Conservation (phyloP, 345 rosid species). For the Viola odorata region DNA sequence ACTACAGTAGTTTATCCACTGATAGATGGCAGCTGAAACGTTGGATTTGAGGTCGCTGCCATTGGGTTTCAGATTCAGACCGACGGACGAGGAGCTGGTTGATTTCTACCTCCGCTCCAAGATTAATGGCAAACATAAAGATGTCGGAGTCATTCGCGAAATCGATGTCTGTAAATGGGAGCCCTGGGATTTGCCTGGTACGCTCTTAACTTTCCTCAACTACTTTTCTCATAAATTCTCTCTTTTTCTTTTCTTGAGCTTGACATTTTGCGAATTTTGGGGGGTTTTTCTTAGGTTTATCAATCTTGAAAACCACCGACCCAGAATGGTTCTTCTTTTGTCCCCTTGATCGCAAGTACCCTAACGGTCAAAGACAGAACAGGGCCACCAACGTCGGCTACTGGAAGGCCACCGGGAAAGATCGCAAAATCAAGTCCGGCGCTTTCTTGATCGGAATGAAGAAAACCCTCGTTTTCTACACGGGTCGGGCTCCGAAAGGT, state of each 20-base stretch:
- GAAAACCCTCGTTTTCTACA: constrained; percentile 85
- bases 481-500: constrained; percentile 80
- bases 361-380: constrained; percentile 70
- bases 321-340: constrained; percentile 97
- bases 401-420: constrained; percentile 97
- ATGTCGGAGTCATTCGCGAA: constrained; percentile 58
- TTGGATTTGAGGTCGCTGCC: constrained; percentile 56
- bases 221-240: background rate
- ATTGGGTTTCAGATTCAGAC: constrained; percentile 81
- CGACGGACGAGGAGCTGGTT: constrained; percentile 78
- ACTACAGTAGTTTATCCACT: background rate
- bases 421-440: constrained; percentile 60
- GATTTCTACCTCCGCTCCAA: constrained; percentile 60
- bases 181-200: constrained; percentile 97
- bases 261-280: background rate
- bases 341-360: constrained; percentile 85
- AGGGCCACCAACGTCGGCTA: constrained; percentile 75
- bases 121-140: constrained; percentile 60
- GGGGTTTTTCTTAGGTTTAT: constrained; percentile 36
- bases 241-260: background rate
- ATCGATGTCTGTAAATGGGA: constrained; percentile 88
- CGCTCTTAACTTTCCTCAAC: background rate
- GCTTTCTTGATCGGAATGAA: constrained; percentile 64
- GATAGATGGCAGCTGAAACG: constrained; percentile 36
- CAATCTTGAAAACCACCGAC: constrained; percentile 52